Base-by-base conservation (phyloP, 768 basidiomycete genomes). In the Pulveroboletus ravenelii region DNA sequence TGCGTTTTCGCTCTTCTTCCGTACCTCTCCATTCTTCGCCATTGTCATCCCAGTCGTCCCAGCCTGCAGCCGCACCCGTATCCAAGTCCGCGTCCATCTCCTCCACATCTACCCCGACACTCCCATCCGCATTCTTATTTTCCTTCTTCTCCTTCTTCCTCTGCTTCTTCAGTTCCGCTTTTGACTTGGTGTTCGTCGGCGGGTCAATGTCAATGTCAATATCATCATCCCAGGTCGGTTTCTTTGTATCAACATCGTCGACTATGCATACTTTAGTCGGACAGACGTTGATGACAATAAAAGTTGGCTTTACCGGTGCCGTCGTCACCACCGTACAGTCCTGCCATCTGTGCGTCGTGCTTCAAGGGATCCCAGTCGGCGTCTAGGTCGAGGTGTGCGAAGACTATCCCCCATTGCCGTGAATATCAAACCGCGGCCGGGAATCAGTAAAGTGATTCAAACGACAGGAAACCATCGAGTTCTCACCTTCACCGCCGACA, bases 181-280 rank as follows among this genome's bases (percentile, higher is more conserved):
- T 62, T 14, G 62, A 55, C 31, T 41, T 71, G 9, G 71, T 63
- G 6, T 67, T 73, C 9, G 71, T 62, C 48, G 54, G 69, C 38
- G 57, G 67, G 5, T 65, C 62, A 32, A 91, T 81, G 62, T 73
- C 78, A 41, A 93, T 79, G 55, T 91, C 82, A 50, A 94, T 81
- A 59, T 96, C 93, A 54, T 96, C 89, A 37, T 89, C 86, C 95
- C 95, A 99, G 0, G 72, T 70, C 3, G 96, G 96, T 69, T 95
- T 95, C 55, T 80, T 78, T 43, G 70, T 69, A 34, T 72, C 76
- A 9, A 54, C 65, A 7, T 73, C 74, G 29, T 56, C 65, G 47
- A 13, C 62, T 63, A 27, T 27, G 34, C 7, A 9, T 23, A n/a
- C 10, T 27, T 53, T 17, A 55, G 43, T 45, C 17, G 18, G 3